Evolutionary conservation across 352 stramenopile genomes (phyloP).

Genomic region (Phytophthora pini): DNA sequence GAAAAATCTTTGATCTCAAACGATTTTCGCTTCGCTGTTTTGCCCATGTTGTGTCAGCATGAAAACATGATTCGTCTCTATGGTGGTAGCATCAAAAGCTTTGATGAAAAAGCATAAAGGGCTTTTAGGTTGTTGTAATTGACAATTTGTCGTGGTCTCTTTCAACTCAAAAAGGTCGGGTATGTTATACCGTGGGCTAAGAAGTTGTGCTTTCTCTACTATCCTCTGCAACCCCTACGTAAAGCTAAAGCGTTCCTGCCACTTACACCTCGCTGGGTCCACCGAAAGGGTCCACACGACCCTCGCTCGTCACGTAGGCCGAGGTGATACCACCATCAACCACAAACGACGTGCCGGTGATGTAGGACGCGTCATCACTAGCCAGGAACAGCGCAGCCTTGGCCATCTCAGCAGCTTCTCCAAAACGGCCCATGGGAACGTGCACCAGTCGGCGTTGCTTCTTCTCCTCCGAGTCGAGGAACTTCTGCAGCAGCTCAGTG

Average conservation of each 20-base stretch:
- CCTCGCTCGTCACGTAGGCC: constrained; percentile 86
- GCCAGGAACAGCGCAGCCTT: constrained; percentile 89
- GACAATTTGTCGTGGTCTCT: too few species aligned
- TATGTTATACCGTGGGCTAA: constrained; percentile 14
- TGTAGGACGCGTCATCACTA: constrained; percentile 86
- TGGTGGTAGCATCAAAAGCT: too few species aligned
- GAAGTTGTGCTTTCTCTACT: constrained; percentile 15
- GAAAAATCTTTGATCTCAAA: constrained; percentile 6
- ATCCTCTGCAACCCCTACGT: constrained; percentile 17
- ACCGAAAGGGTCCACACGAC: constrained; percentile 80
- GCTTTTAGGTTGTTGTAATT: too few species aligned
- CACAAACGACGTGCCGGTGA: constrained; percentile 87
- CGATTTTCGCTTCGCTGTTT: not conserved
- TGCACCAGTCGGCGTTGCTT: constrained; percentile 88
- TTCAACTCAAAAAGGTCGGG: not conserved
- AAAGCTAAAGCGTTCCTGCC: constrained; percentile 2
- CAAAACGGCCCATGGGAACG: constrained; percentile 89
- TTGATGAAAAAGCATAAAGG: too few species aligned
- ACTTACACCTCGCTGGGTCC: constrained; percentile 78
- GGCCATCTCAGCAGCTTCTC: constrained; percentile 87
- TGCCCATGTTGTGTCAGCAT: too few species aligned
- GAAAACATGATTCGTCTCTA: too few species aligned
- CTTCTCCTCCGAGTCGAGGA: constrained; percentile 85
- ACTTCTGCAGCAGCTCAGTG: constrained; percentile 89
- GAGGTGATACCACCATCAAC: constrained; percentile 91